Conservation (phyloP, 2,329 filamentous ascomycete genomes). For the Pestalotiopsis sp. region DNA sequence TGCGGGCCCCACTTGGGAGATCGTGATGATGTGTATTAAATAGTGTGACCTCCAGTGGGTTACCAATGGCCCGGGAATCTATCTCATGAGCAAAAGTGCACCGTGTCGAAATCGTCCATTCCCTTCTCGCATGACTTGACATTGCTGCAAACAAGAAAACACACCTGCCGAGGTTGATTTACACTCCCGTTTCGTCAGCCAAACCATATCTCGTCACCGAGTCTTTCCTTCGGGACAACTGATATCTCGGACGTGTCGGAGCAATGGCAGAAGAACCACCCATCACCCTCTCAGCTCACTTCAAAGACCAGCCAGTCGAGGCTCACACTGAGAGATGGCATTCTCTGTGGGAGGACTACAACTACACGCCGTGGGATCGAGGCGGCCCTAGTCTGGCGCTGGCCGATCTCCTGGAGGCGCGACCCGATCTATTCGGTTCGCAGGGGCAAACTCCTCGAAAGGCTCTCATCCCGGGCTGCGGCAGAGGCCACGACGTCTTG, state of each 20-base stretch:
- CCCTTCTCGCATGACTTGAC: too few relatives aligned
- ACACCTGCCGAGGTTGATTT: too few relatives aligned
- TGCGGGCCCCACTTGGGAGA: not conserved
- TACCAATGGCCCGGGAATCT: not conserved
- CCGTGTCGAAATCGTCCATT: not conserved
- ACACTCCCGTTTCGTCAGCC: not conserved
- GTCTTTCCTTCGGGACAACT: too few relatives aligned
- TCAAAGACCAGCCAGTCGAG: slow-evolving; percentile 35
- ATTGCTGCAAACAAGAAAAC: too few relatives aligned
- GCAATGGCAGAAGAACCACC: slow-evolving; percentile 8
- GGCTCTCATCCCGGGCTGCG: slow-evolving; percentile 81
- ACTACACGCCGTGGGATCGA: slow-evolving; percentile 59
- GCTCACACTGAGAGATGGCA: slow-evolving; percentile 48
- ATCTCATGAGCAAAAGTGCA: not conserved
- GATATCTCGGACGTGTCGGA: too few relatives aligned
- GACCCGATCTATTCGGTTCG: slow-evolving; percentile 44
- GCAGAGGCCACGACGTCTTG: slow-evolving; percentile 79
- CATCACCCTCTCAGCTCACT: slow-evolving; percentile 31
- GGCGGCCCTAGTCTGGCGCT: slow-evolving; percentile 56
- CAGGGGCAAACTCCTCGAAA: slow-evolving; percentile 33
- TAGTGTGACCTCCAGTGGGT: not conserved
- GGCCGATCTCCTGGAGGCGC: slow-evolving; percentile 51
- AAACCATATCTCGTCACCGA: not conserved
- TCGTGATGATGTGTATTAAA: not conserved
- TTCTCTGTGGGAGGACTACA: slow-evolving; percentile 45